These are phyloP conservation scores for Trichocomaceae sp. DNA, from an alignment of 2,329 filamentous ascomycete genomes.

Conservation along the genomic window DNA sequence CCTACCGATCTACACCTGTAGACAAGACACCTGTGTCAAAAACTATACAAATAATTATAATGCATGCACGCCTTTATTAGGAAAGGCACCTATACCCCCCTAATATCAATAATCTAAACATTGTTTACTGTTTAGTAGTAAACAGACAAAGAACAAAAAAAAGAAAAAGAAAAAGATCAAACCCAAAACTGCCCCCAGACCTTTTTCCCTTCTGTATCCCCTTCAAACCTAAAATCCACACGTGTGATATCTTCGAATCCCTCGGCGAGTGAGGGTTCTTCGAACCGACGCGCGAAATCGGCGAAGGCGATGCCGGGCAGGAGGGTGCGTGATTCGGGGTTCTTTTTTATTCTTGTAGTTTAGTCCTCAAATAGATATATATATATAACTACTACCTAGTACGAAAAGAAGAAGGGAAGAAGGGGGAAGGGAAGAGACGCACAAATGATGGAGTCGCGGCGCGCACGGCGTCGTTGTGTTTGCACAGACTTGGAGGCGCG, in stretches of 20 bases:
- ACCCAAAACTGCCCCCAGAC: conserved; percentile 76
- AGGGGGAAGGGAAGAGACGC: conserved; percentile 13
- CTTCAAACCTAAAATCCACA: conserved; percentile 69
- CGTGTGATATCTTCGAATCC: conserved; percentile 76
- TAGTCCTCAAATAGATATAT: too few relatives aligned
- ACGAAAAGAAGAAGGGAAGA: background rate
- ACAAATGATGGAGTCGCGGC: conserved; percentile 50
- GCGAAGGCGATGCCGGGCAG: conserved; percentile 77
- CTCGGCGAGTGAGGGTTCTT: conserved; percentile 64
- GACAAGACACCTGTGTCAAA: background rate
- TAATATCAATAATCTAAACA: background rate
- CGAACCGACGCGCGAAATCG: conserved; percentile 66
- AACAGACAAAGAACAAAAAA: background rate
- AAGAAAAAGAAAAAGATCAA: background rate
- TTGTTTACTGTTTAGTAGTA: too few relatives aligned
- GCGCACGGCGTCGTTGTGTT: conserved; percentile 84
- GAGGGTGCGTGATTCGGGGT: conserved; percentile 69
- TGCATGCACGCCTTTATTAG: background rate
- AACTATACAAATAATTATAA: background rate
- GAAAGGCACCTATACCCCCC: too few relatives aligned
- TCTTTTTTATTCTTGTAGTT: conserved; percentile 36
- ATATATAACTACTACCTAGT: background rate
- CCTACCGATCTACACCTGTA: too few relatives aligned
- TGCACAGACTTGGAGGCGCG: conserved; percentile 59
- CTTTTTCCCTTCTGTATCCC: conserved; percentile 59